Conservation (phyloP, 495 filamentous ascomycete species). For the Tuber microsphaerosporum region DNA sequence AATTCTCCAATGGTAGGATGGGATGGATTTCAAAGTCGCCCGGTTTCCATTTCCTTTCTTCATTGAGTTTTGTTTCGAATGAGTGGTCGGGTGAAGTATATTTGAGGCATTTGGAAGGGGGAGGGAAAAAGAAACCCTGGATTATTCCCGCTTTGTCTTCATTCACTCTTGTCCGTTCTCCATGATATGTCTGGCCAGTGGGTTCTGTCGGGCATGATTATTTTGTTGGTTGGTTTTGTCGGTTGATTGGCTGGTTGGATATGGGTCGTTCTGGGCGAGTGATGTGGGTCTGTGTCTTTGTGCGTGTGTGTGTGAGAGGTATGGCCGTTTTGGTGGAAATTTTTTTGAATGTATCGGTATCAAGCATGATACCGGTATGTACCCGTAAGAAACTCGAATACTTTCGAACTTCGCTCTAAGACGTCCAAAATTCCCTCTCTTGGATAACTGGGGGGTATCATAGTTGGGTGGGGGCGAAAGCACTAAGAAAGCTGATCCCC, state of each 20-base stretch:
- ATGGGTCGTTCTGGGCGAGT: neutral
- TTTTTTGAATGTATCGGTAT: neutral
- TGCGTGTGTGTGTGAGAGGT: neutral
- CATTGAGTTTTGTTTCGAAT: neutral
- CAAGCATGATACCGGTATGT: no score
- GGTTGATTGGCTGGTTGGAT: neutral
- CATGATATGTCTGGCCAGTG: neutral
- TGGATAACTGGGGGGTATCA: neutral
- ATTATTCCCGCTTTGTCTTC: neutral
- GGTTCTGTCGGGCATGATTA: neutral
- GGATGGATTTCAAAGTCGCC: neutral
- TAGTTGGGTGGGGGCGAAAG: neutral
- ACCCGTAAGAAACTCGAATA: neutral
- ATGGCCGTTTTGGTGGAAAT: neutral
- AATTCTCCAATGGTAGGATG: neutral
- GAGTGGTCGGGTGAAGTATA: neutral
- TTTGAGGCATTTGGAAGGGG: neutral
- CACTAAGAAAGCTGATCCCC: neutral
- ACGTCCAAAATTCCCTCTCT: conserved; percentile 2
- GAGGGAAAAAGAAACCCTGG: neutral
- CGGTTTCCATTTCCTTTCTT: neutral
- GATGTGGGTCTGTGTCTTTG: no score
- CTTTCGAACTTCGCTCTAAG: neutral
- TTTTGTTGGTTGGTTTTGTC: neutral
- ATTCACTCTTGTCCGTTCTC: neutral